phyloP scores from a whole-genome alignment of 768 basidiomycete genomes.

The Cystobasidium onofrii region DNA sequence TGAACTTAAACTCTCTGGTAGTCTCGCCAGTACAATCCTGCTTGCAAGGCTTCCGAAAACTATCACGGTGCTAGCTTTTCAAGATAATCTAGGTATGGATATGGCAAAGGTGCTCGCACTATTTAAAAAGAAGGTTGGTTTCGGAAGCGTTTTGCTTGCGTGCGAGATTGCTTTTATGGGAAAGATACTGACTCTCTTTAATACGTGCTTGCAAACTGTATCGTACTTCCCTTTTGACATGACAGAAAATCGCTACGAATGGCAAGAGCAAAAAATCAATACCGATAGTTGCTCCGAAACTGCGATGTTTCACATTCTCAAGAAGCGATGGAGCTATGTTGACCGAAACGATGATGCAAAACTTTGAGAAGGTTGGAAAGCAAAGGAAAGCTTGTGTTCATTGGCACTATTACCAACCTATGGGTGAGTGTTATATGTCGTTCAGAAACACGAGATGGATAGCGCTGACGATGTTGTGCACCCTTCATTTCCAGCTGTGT shows the following conservation, averaged over 20 bases:
- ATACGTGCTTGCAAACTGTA: no score
- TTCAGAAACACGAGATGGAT: not conserved
- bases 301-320: constrained; percentile 3
- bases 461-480: no score
- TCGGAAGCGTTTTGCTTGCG: not conserved
- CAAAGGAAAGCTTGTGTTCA: constrained; percentile 21
- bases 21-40: constrained; percentile 6
- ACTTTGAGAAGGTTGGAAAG: not conserved
- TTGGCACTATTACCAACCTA: constrained; percentile 2
- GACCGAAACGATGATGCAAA: not conserved
- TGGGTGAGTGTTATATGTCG: not conserved
- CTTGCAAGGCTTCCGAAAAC: constrained; percentile 15
- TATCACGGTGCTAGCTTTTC: constrained; percentile 11
- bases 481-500: not conserved
- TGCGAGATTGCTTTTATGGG: no score
- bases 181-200: no score
- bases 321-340: not conserved
- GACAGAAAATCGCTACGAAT: constrained; percentile 4
- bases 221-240: not conserved
- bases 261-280: not conserved
- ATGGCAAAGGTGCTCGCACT: not conserved
- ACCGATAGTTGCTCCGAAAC: constrained; percentile 5
- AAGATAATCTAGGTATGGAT: constrained; percentile 21
- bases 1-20: constrained; percentile 23
- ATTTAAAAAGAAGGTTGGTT: constrained; percentile 27